Percentiles rank a stretch among this genome's conserved stretches.
phyloP scores from a whole-genome alignment of 768 basidiomycete genomes.

The Tulasnella sp. region DNA sequence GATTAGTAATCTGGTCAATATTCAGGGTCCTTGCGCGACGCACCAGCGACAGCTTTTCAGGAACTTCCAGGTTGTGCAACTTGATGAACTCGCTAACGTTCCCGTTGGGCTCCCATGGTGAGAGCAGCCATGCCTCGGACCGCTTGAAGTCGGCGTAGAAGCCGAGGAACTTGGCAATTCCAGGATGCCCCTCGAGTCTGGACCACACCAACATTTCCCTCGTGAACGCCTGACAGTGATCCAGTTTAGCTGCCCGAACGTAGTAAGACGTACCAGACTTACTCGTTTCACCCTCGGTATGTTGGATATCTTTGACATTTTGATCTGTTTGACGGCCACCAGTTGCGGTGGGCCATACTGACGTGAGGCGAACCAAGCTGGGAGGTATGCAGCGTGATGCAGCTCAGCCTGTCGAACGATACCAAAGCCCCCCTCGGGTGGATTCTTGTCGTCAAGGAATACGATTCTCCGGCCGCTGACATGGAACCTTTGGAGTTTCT shows the following conservation, averaged over 20 bases:
- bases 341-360: not conserved
- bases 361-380: not conserved
- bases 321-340: constrained; percentile 17
- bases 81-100: not conserved
- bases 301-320: not conserved
- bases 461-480: not conserved
- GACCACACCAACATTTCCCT: constrained; percentile 20
- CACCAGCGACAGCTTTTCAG: constrained; percentile 18
- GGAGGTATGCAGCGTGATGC: not conserved
- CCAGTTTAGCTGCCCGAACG: not conserved
- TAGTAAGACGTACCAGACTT: not conserved
- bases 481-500: not conserved
- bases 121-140: not conserved
- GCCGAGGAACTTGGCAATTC: not conserved
- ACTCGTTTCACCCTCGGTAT: not conserved
- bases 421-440: not conserved
- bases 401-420: not conserved
- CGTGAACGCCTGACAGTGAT: not conserved
- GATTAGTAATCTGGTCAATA: no score
- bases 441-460: not conserved
- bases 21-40: not conserved
- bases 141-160: not conserved
- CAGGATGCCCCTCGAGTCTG: not conserved
- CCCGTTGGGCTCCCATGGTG: constrained; percentile 2
- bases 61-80: not conserved